phyloP scores from a whole-genome alignment of 179 eudicot genomes.

The Drosera spatulata region DNA sequence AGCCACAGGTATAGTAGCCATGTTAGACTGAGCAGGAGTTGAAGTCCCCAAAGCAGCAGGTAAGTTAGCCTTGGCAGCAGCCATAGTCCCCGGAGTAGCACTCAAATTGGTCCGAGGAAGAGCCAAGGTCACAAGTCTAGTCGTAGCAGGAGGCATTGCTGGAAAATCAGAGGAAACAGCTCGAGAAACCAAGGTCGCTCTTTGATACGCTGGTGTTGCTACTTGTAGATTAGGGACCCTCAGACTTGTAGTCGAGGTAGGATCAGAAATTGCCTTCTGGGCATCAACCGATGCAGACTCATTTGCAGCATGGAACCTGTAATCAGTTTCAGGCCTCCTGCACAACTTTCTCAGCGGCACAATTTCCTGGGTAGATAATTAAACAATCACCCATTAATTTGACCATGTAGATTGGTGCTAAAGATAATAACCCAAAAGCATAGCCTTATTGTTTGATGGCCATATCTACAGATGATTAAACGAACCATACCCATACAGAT shows the following conservation, averaged over 20 bases:
- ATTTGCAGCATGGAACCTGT: conserved; percentile 55
- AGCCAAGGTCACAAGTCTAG: too few relatives aligned
- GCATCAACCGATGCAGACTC: conserved; percentile 32
- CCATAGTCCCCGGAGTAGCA: too few relatives aligned
- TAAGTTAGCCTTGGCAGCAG: not conserved
- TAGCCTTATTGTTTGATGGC: not conserved
- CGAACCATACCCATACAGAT: too few relatives aligned
- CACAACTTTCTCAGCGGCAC: conserved; percentile 79
- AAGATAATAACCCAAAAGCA: too few relatives aligned
- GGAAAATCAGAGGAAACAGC: not conserved
- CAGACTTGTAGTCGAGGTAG: conserved; percentile 17
- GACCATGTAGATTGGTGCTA: too few relatives aligned
- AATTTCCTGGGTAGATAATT: conserved; percentile 45
- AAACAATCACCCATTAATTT: not conserved
- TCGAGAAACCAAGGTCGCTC: conserved; percentile 4
- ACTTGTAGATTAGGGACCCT: conserved; percentile 25
- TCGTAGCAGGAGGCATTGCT: too few relatives aligned
- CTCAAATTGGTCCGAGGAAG: too few relatives aligned
- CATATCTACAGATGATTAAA: not conserved
- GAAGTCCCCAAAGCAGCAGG: too few relatives aligned
- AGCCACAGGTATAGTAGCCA: too few relatives aligned
- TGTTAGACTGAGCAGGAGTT: too few relatives aligned
- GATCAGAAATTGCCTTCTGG: conserved; percentile 29
- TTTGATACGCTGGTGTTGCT: conserved; percentile 14
- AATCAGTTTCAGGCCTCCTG: conserved; percentile 87